phyloP scores from a whole-genome alignment of 345 rosid genomes.

The Mallotus nudiflorus region DNA sequence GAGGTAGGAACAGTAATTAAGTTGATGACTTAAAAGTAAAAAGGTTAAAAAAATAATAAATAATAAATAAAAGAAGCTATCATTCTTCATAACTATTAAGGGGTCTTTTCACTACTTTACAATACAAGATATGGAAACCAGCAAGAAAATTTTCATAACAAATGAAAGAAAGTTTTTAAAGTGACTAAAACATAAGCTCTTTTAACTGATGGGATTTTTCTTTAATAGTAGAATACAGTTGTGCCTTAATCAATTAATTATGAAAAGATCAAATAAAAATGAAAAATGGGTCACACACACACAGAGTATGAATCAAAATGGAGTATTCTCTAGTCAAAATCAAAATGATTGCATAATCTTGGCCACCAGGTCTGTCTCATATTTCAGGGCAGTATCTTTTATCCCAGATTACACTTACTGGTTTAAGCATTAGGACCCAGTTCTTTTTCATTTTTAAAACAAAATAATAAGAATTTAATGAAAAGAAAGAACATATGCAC shows the following conservation, averaged over 20 bases:
- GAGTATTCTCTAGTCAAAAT: slow-evolving; percentile 35
- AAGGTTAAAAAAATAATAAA: background rate
- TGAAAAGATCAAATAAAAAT: background rate
- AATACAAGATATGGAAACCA: slow-evolving; percentile 8
- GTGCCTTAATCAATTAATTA: slow-evolving; percentile 14
- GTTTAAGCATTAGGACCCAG: background rate
- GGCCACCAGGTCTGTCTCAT: slow-evolving; percentile 22
- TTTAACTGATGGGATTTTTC: slow-evolving; percentile 7
- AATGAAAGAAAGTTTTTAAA: background rate
- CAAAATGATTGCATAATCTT: slow-evolving; percentile 37
- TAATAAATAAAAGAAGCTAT: slow-evolving; percentile 1
- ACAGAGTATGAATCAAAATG: slow-evolving; percentile 18
- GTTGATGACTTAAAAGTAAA: slow-evolving; percentile 6
- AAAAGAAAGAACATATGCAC: background rate
- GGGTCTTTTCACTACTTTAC: background rate
- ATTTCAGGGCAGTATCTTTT: slow-evolving; percentile 23
- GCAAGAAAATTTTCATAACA: slow-evolving; percentile 14
- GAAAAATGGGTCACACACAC: slow-evolving; percentile 17
- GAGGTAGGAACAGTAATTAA: slow-evolving; percentile 19
- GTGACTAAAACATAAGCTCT: slow-evolving; percentile 4
- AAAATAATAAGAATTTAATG: no score
- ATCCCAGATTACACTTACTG: slow-evolving; percentile 15
- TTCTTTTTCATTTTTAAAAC: no score
- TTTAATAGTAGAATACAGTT: slow-evolving; percentile 22
- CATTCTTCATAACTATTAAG: slow-evolving; percentile 18